A percentile compares a stretch with the other conserved stretches of the same genome.
These are phyloP conservation scores for Yarrowia galli DNA, from an alignment of 1,139 yeast species.

Conservation along the genomic window DNA sequence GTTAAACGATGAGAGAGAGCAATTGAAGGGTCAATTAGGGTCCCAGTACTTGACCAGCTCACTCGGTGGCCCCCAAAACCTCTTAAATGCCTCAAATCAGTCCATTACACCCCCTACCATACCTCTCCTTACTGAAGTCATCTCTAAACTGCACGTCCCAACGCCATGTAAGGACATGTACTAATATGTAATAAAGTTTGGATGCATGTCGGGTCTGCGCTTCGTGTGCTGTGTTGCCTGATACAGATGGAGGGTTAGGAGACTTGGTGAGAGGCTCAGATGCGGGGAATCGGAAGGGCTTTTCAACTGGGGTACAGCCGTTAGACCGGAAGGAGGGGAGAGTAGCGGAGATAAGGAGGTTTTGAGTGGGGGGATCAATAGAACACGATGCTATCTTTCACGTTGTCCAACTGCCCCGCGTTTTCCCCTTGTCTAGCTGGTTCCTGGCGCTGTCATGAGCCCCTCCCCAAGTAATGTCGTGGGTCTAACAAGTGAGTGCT, in stretches of 20 bases:
- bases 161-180: conserved; percentile 36
- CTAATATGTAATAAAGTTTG: conserved; percentile 35
- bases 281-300: conserved; percentile 36
- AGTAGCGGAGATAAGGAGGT: not conserved
- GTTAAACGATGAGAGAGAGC: not conserved
- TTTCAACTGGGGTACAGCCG: conserved; percentile 37
- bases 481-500: not conserved
- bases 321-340: conserved; percentile 29
- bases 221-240: conserved; percentile 36
- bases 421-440: not conserved
- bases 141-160: conserved; percentile 9
- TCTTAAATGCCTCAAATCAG: not conserved
- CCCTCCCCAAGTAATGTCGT: not conserved
- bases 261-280: conserved; percentile 15
- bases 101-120: not conserved
- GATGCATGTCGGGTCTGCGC: conserved; percentile 14
- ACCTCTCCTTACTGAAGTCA: not conserved
- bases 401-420: not conserved
- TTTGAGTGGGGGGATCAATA: not conserved
- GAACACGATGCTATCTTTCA: not conserved
- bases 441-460: not conserved
- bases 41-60: not conserved
- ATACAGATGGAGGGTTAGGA: conserved; percentile 18
- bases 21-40: not conserved
- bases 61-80: no score